Evolutionary conservation across 2,329 filamentous ascomycete genomes (phyloP).

Genomic region (Cytospora piceicola): DNA sequence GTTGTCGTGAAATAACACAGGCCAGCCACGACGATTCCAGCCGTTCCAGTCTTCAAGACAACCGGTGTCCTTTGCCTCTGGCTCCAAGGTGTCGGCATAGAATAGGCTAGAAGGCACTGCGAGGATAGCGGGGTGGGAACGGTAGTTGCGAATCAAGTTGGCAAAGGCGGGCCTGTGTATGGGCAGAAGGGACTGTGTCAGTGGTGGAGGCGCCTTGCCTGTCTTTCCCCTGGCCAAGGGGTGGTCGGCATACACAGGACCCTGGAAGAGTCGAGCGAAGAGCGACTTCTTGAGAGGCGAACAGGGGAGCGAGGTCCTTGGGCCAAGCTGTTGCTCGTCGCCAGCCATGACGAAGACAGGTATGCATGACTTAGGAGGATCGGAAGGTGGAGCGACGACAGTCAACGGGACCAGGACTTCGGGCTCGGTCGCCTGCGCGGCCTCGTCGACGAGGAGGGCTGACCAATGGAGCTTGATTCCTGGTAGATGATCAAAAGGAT

Average conservation of each 20-base stretch:
- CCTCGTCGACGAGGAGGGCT: conserved; percentile 36
- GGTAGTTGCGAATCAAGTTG: conserved; percentile 35
- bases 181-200: conserved; percentile 30
- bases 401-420: conserved; percentile 32
- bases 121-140: conserved; percentile 35
- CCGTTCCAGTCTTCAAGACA: conserved; percentile 30
- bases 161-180: conserved; percentile 35
- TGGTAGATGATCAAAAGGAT: conserved; percentile 25
- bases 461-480: conserved; percentile 33
- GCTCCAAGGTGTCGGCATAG: conserved; percentile 34
- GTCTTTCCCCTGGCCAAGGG: conserved; percentile 32
- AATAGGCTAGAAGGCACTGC: conserved; percentile 34
- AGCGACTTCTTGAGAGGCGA: conserved; percentile 32
- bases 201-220: conserved; percentile 12
- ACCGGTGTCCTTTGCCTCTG: conserved; percentile 26
- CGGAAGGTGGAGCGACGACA: conserved; percentile 32
- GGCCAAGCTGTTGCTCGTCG: conserved; percentile 35
- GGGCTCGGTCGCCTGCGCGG: conserved; percentile 36
- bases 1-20: conserved; percentile 34
- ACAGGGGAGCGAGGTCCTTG: conserved; percentile 30
- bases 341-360: conserved; percentile 36
- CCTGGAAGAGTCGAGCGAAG: conserved; percentile 34
- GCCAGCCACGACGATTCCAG: conserved; percentile 31
- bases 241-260: conserved; percentile 34
- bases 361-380: conserved; percentile 17